Evolutionary conservation across 78 protist genomes (phyloP), one percentile per base, ranked within the genome.

Genomic region (Trichosphaerium sp.): DNA sequence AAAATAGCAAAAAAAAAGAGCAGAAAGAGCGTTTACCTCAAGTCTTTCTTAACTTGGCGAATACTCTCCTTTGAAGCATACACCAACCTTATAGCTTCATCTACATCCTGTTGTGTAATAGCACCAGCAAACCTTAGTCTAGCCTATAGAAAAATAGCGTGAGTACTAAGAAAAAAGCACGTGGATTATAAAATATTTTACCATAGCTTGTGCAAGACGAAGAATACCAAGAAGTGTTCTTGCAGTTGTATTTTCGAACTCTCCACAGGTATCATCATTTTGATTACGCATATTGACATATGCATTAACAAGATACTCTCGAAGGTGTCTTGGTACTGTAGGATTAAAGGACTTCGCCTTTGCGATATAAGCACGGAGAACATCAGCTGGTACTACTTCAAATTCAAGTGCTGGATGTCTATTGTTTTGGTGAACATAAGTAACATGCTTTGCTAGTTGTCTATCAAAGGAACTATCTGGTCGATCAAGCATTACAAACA

Each of bases 151-250:
- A 32, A 23, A 65, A 31, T 11, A 3, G 26, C 37, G 32, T 25
- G n/a, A 2, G 12, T 3, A 3, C 15, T 26, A 12, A 47, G 18
- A 5, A 10, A n/a, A 3, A 56, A 2, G 25, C 59, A 8, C 38
- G n/a, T n/a, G n/a, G n/a, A n/a, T n/a, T n/a, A n/a, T n/a, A n/a
- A n/a, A n/a, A n/a, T n/a, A n/a, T n/a, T n/a, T n/a, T n/a, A 87
- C 90, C 61, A 92, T 32, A 4, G 99, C 99, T 42, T 87, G 92
- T 23, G 95, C 38, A 14, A 96, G 69, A 23, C 99, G 91, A 32
- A 96, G 74, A n/a, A 93, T 82, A 21, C 89, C 91, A 25, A 96
- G 89, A 28, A 96, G 78, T 4, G 97, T 69, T 25, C 99, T 76
- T 1, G 99, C 90, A 0, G 97, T 83, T 1, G 96, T 85, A 82